A percentile compares a stretch with the other conserved stretches of the same genome.
Conservation (phyloP, 2,329 filamentous ascomycete species). For the Magnaporthiopsis poae region DNA sequence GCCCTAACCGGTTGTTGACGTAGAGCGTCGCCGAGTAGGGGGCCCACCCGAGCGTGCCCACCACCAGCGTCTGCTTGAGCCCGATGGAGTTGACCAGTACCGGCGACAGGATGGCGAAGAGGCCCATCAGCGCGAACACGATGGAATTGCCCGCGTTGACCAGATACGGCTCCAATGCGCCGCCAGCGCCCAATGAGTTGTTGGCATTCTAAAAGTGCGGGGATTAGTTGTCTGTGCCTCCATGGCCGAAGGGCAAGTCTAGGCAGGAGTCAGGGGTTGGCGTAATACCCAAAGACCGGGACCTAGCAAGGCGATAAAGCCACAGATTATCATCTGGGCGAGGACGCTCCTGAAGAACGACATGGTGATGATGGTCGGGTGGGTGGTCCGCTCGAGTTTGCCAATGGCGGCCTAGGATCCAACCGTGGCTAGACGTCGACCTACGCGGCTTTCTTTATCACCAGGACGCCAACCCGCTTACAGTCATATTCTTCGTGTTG, state of each 20-base stretch:
- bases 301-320: slow-evolving; percentile 3
- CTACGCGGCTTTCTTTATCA: background rate
- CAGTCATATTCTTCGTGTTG: background rate
- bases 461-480: background rate
- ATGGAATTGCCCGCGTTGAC: slow-evolving; percentile 8
- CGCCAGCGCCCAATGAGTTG: slow-evolving; percentile 64
- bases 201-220: slow-evolving; percentile 35
- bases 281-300: slow-evolving; percentile 5
- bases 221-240: no score
- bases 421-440: background rate
- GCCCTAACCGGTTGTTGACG: slow-evolving; percentile 53
- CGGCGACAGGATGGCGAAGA: slow-evolving; percentile 6
- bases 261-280: background rate
- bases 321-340: slow-evolving; percentile 8
- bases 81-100: slow-evolving; percentile 55
- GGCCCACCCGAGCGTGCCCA: slow-evolving; percentile 44
- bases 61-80: slow-evolving; percentile 48
- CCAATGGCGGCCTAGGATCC: no score
- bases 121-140: slow-evolving; percentile 11
- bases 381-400: background rate
- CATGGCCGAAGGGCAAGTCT: no score
- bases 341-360: slow-evolving; percentile 6
- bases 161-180: slow-evolving; percentile 35
- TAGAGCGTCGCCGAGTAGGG: slow-evolving; percentile 57
- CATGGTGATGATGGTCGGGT: background rate